Evolutionary conservation across 805 yeast genomes (phyloP).

Genomic region (Debaryomyces prosopidis): DNA sequence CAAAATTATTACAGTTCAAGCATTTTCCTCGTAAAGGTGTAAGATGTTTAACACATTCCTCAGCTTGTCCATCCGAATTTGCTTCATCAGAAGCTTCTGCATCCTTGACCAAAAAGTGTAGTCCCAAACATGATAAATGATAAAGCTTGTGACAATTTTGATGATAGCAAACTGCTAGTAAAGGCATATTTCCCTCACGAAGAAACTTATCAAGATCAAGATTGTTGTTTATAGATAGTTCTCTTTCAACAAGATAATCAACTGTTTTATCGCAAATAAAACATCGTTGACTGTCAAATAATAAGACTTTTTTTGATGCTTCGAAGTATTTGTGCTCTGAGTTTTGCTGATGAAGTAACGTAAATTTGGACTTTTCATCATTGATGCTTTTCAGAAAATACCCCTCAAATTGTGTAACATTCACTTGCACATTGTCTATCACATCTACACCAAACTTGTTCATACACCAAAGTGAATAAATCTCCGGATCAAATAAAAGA

Average conservation of each 20-base stretch:
- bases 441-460: constrained; percentile 28
- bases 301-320: constrained; percentile 5
- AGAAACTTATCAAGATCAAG: constrained; percentile 3
- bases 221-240: constrained; percentile 3
- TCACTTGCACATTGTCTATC: constrained; percentile 10
- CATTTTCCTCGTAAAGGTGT: constrained; percentile 16
- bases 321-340: constrained; percentile 12
- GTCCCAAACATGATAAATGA: constrained; percentile 44
- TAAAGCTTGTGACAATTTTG: constrained; percentile 27
- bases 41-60: constrained; percentile 1
- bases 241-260: constrained; percentile 32
- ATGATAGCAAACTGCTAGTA: constrained; percentile 33
- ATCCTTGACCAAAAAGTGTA: constrained; percentile 1
- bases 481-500: constrained; percentile 40
- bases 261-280: constrained; percentile 25
- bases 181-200: constrained; percentile 20
- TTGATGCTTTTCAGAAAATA: not conserved
- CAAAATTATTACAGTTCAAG: constrained; percentile 12
- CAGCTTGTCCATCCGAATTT: not conserved
- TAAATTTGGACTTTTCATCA: constrained; percentile 13
- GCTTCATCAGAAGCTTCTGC: not conserved
- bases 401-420: not conserved
- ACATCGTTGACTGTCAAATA: constrained; percentile 27
- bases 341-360: constrained; percentile 8
- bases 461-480: constrained; percentile 32